Evolutionary conservation across 352 stramenopile species (phyloP).

Genomic region (Globisporangium takayamanum): DNA sequence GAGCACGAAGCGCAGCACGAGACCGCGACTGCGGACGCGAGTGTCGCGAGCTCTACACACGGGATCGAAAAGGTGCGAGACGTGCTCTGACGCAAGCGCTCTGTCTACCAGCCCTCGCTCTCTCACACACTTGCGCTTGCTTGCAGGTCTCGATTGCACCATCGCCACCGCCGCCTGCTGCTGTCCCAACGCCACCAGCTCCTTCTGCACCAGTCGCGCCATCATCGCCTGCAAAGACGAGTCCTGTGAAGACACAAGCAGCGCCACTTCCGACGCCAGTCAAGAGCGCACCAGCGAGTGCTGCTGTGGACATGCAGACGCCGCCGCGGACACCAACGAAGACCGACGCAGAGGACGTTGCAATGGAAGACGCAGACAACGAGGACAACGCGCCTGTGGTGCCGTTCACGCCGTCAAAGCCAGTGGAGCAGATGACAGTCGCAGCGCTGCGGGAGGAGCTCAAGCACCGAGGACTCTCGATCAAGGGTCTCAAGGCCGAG

Average conservation of each 20-base stretch:
- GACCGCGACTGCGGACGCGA: slow-evolving; percentile 14
- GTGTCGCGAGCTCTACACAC: slow-evolving; percentile 26
- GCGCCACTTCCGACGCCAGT: slow-evolving; percentile 12
- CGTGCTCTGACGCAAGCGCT: not conserved
- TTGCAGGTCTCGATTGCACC: slow-evolving; percentile 18
- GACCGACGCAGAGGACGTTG: not conserved
- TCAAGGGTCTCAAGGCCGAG: slow-evolving; percentile 81
- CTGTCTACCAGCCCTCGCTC: not conserved
- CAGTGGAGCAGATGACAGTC: slow-evolving; percentile 76
- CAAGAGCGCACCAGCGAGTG: slow-evolving; percentile 4
- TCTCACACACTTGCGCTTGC: not conserved
- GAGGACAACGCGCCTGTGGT: slow-evolving; percentile 14
- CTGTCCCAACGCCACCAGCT: not conserved
- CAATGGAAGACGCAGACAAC: slow-evolving; percentile 38
- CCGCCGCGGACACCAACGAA: not conserved
- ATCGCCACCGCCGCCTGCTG: slow-evolving; percentile 21
- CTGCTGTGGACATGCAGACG: slow-evolving; percentile 10
- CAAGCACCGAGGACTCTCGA: slow-evolving; percentile 68
- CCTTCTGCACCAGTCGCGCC: slow-evolving; percentile 1
- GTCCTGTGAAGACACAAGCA: slow-evolving; percentile 8
- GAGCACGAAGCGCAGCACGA: slow-evolving; percentile 48
- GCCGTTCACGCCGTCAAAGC: slow-evolving; percentile 59
- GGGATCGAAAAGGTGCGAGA: slow-evolving; percentile 29
- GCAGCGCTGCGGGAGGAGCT: slow-evolving; percentile 58
- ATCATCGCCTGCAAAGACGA: slow-evolving; percentile 13